Evolutionary conservation across 805 yeast genomes (phyloP).

Genomic region (Torulaspora microellipsoides): DNA sequence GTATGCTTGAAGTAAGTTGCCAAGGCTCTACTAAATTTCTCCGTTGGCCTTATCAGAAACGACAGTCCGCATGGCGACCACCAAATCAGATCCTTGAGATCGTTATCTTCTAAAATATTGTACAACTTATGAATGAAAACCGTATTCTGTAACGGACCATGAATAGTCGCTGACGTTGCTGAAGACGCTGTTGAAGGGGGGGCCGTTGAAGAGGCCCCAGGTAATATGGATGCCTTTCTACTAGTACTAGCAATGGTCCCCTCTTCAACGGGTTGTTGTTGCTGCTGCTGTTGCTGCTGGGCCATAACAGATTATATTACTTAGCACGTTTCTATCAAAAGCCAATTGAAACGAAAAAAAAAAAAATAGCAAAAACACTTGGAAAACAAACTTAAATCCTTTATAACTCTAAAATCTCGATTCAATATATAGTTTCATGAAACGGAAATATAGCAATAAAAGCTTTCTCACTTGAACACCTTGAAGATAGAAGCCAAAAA

Average conservation of each 20-base stretch:
- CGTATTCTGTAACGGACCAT: slow-evolving; percentile 40
- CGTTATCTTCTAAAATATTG: slow-evolving; percentile 79
- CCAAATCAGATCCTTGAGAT: slow-evolving; percentile 72
- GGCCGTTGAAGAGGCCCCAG: slow-evolving; percentile 1
- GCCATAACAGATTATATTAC: background rate
- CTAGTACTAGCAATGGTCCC: background rate
- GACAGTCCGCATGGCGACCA: slow-evolving; percentile 73
- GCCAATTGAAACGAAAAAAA: background rate
- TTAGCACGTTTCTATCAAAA: no score
- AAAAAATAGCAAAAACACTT: no score
- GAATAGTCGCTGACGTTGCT: background rate
- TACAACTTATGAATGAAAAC: slow-evolving; percentile 86
- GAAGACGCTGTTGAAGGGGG: slow-evolving; percentile 1
- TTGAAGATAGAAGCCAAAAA: no score
- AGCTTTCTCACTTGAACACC: no score
- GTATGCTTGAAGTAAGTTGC: slow-evolving; percentile 72
- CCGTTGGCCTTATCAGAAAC: slow-evolving; percentile 71
- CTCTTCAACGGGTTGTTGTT: slow-evolving; percentile 7
- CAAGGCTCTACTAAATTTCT: slow-evolving; percentile 72
- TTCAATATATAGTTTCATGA: no score
- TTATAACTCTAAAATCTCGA: no score
- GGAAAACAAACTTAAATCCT: no score
- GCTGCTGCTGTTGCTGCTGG: slow-evolving; percentile 2
- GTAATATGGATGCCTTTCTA: slow-evolving; percentile 6
- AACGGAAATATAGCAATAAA: no score